Evolutionary conservation across 257 asterid species (phyloP).

Genomic region (Solanum dulcamara): DNA sequence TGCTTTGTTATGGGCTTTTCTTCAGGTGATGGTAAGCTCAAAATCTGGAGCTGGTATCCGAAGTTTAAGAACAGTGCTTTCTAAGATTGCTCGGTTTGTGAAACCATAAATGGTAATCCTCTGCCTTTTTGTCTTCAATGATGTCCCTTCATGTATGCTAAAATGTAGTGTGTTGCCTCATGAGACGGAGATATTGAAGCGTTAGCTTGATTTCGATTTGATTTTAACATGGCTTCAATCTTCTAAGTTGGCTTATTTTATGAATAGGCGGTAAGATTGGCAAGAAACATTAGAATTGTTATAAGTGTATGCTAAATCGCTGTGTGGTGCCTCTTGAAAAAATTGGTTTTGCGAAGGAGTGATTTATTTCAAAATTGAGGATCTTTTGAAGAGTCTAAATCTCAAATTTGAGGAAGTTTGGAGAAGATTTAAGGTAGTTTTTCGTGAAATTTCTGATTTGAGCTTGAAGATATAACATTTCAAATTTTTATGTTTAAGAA

Average conservation of each 20-base stretch:
- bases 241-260: neutral
- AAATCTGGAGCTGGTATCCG: constrained; percentile 90
- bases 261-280: neutral
- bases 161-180: neutral
- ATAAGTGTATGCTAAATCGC: neutral
- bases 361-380: neutral
- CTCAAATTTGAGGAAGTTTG: neutral
- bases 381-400: neutral
- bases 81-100: constrained; percentile 63
- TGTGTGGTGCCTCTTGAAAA: neutral
- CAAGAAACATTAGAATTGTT: neutral
- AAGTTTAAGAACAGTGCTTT: constrained; percentile 74
- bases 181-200: neutral
- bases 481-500: neutral
- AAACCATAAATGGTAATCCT: constrained; percentile 27
- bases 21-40: constrained; percentile 96
- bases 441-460: no score
- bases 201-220: neutral
- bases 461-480: neutral
- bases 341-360: neutral
- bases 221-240: neutral
- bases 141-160: neutral
- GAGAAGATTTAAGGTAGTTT: neutral
- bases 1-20: neutral
- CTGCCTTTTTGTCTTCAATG: neutral